Conservation (phyloP, 179 eudicot species). For the Corrigiola litoralis region DNA sequence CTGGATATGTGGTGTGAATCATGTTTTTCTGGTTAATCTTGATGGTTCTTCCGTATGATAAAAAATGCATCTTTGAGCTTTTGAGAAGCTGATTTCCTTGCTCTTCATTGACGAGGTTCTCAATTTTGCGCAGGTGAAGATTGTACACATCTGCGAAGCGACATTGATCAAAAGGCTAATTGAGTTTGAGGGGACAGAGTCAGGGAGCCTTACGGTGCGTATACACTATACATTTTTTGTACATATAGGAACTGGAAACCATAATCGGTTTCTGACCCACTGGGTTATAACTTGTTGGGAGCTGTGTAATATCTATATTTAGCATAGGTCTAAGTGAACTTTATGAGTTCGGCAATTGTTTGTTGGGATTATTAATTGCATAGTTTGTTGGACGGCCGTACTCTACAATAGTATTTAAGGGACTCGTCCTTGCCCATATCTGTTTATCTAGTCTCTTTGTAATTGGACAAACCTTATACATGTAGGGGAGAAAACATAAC, state of each 20-base stretch:
- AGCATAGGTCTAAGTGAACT: no score
- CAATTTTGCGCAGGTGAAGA: constrained; percentile 39
- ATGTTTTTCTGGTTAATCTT: not conserved
- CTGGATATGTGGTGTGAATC: not conserved
- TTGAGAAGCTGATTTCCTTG: not conserved
- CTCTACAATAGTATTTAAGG: no score
- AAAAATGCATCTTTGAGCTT: not conserved
- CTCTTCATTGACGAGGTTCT: not conserved
- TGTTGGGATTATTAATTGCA: no score
- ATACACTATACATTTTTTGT: not conserved
- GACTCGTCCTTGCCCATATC: no score
- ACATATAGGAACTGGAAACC: not conserved
- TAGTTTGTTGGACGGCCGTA: no score
- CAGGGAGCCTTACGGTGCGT: constrained; percentile 84
- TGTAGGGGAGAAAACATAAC: no score
- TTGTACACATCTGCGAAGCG: constrained; percentile 89
- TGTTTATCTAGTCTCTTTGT: no score
- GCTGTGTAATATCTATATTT: no score
- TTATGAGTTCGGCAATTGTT: no score
- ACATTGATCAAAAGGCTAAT: constrained; percentile 83
- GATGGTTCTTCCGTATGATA: not conserved
- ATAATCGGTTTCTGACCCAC: not conserved
- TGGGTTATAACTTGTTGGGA: no score
- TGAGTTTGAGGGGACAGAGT: constrained; percentile 81
- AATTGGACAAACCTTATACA: no score